phyloP scores from a whole-genome alignment of 768 basidiomycete species.

The Clavaria fumosa region DNA sequence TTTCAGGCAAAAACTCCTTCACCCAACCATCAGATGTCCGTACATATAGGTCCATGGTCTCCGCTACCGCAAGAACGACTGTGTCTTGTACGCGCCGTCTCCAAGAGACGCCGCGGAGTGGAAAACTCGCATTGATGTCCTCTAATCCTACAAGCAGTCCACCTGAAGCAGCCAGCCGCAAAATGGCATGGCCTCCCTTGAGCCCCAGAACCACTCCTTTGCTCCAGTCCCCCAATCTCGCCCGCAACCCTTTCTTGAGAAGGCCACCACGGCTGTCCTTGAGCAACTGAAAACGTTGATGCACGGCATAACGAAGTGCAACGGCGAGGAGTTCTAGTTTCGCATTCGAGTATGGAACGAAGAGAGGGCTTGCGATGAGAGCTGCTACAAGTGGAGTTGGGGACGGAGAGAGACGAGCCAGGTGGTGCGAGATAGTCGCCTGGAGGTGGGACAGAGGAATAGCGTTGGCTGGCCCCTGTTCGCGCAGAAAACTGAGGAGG shows the following conservation, averaged over 20 bases:
- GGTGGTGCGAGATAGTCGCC: slow-evolving; percentile 42
- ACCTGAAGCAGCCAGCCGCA: slow-evolving; percentile 44
- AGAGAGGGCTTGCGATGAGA: slow-evolving; percentile 40
- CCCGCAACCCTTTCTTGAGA: slow-evolving; percentile 24
- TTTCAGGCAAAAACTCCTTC: slow-evolving; percentile 43
- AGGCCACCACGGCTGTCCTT: slow-evolving; percentile 18
- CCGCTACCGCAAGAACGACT: slow-evolving; percentile 52
- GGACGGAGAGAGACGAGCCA: slow-evolving; percentile 31
- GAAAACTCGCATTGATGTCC: slow-evolving; percentile 26
- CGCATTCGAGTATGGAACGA: slow-evolving; percentile 29
- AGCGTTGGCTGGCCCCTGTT: slow-evolving; percentile 22
- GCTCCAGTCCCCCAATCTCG: slow-evolving; percentile 35
- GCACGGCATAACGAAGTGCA: slow-evolving; percentile 45
- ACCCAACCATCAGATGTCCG: slow-evolving; percentile 37
- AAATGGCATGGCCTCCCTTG: slow-evolving; percentile 48
- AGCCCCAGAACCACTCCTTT: slow-evolving; percentile 37
- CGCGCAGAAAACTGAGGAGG: slow-evolving; percentile 39
- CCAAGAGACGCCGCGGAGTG: slow-evolving; percentile 10
- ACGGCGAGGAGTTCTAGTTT: slow-evolving; percentile 35
- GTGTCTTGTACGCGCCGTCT: slow-evolving; percentile 44
- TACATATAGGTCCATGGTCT: slow-evolving; percentile 40
- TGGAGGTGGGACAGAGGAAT: slow-evolving; percentile 35
- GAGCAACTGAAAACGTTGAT: slow-evolving; percentile 32
- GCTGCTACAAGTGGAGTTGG: slow-evolving; percentile 45
- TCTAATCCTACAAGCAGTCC: slow-evolving; percentile 53